A percentile compares a stretch with the other conserved stretches of the same genome.
Conservation (phyloP, 2,329 filamentous ascomycete genomes). For the Talaromyces sp. region DNA sequence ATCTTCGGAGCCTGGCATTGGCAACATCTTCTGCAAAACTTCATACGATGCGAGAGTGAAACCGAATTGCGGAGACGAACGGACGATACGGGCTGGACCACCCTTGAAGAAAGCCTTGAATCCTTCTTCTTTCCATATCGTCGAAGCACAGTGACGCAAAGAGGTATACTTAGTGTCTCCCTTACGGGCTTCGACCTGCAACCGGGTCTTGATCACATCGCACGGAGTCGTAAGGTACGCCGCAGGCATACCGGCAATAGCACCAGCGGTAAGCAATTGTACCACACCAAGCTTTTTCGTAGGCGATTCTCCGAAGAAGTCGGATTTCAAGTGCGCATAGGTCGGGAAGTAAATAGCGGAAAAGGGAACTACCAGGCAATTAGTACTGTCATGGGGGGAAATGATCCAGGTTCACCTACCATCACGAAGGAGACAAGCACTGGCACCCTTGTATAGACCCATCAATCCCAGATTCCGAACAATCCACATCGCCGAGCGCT, state of each 20-base stretch:
- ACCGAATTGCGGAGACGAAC: conserved; percentile 94
- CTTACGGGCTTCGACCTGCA: conserved; percentile 96
- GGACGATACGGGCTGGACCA: conserved; percentile 87
- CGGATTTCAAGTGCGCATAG: conserved; percentile 89
- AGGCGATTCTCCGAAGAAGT: conserved; percentile 83
- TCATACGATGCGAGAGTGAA: conserved; percentile 97
- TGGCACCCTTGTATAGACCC: conserved; percentile 94
- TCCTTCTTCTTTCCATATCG: conserved; percentile 84
- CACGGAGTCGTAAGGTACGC: conserved; percentile 95
- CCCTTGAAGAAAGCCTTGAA: conserved; percentile 98
- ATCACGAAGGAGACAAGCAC: conserved; percentile 88
- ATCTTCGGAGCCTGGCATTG: conserved; percentile 61
- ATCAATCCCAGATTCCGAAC: conserved; percentile 89
- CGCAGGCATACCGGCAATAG: conserved; percentile 87
- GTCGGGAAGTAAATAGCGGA: conserved; percentile 98
- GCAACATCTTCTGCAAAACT: conserved; percentile 74
- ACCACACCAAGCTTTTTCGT: conserved; percentile 84
- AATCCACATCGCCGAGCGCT: conserved; percentile 96
- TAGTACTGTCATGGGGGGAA: conserved; percentile 13
- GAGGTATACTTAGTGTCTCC: conserved; percentile 85
- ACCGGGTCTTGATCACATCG: conserved; percentile 97
- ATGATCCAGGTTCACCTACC: conserved; percentile 26
- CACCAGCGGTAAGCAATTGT: conserved; percentile 88
- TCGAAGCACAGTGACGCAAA: conserved; percentile 76
- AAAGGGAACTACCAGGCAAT: conserved; percentile 65